Evolutionary conservation across 1,139 yeast species (phyloP).

Genomic region (Nakaseomyces bracarensis): DNA sequence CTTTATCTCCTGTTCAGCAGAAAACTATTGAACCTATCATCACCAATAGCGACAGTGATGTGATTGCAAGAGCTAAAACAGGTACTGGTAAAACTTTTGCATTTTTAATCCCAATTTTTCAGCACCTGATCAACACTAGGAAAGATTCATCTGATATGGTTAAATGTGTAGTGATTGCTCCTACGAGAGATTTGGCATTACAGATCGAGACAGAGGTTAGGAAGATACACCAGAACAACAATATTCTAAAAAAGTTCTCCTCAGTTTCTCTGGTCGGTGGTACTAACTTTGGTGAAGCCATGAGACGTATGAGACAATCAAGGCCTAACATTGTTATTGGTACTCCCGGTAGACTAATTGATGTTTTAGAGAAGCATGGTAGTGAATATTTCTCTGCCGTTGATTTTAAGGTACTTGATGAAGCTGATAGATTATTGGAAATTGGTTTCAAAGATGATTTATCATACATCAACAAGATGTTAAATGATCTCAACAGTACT

Average conservation of each 20-base stretch:
- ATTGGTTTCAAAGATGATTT: conserved; percentile 66
- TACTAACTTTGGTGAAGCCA: conserved; percentile 35
- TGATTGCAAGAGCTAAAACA: conserved; percentile 85
- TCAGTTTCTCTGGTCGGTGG: conserved; percentile 46
- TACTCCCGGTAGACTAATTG: conserved; percentile 83
- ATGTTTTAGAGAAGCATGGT: conserved; percentile 45
- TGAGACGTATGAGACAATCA: conserved; percentile 29
- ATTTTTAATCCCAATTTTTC: conserved; percentile 71
- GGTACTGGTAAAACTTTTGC: conserved; percentile 96
- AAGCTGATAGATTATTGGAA: conserved; percentile 77
- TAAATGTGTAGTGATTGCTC: conserved; percentile 66
- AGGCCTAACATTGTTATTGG: conserved; percentile 61
- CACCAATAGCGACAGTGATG: conserved; percentile 44
- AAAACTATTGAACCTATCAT: conserved; percentile 62
- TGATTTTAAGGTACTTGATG: conserved; percentile 68
- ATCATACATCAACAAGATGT: conserved; percentile 43
- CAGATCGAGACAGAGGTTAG: conserved; percentile 67
- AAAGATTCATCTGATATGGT: conserved; percentile 31
- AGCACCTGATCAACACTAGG: conserved; percentile 39
- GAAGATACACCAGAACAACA: conserved; percentile 34
- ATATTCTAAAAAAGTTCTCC: conserved; percentile 31
- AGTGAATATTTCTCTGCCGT: conserved; percentile 45
- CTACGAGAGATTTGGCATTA: conserved; percentile 86
- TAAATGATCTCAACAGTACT: conserved; percentile 37
- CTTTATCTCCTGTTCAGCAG: conserved; percentile 74